These are phyloP conservation scores for Pterocarpus macrocarpus DNA, from an alignment of 306 rosid genomes.

Conservation along the genomic window DNA sequence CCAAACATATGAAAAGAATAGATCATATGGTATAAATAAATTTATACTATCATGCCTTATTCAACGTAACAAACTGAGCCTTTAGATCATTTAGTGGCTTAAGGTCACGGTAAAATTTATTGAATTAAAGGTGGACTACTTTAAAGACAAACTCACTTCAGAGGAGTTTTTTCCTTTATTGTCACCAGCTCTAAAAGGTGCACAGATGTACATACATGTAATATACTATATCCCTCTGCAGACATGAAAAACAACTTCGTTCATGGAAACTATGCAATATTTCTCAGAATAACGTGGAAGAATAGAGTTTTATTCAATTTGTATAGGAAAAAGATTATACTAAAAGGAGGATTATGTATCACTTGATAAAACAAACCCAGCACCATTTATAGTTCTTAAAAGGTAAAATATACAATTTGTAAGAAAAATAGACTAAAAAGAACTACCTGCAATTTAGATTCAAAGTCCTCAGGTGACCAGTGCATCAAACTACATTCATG, in stretches of 20 bases:
- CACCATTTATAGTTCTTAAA: constrained; percentile 17
- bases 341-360: background rate
- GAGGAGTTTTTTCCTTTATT: background rate
- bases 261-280: background rate
- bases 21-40: no score
- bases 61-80: background rate
- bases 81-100: background rate
- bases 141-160: no score
- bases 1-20: no score
- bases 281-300: background rate
- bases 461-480: constrained; percentile 96
- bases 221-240: background rate
- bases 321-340: background rate
- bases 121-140: no score
- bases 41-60: background rate
- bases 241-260: background rate
- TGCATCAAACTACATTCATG: constrained; percentile 88
- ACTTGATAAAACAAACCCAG: constrained; percentile 23
- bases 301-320: background rate
- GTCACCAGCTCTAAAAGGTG: background rate
- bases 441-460: constrained; percentile 87
- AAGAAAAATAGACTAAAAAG: constrained; percentile 30
- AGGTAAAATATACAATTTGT: constrained; percentile 7
- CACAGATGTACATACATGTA: background rate
- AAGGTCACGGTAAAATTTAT: background rate